Evolutionary conservation across 1,284 basidiomycete genomes (phyloP), one percentile per base, ranked within the genome.

Genomic region (Agroathelia rolfsii): DNA sequence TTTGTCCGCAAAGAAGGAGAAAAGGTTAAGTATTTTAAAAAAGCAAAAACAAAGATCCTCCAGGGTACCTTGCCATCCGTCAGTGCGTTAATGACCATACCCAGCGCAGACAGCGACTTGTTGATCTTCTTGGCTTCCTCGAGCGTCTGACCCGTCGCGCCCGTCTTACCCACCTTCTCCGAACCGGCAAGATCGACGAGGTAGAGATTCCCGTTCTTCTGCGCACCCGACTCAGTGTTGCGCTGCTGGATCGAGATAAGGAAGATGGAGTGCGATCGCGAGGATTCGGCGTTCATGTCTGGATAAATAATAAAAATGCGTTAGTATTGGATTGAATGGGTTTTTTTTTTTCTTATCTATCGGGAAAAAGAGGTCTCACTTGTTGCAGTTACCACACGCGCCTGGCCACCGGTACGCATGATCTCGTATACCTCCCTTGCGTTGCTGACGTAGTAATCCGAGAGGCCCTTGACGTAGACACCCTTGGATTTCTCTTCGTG

Each of bases 51-150:
- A 13, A 18, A 20, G 21, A 34, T 25, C n/a, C 30, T 32, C 20
- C 9, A 32, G 29, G 17, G 31, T 43, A 84, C 92, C 74, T 96
- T 97, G 41, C 83, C 74, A 51, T 99, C 95, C 2, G 95, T 99
- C 40, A 99, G 66, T 3, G 94, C 87, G 50, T 99, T 99, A 58
- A 99, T 99, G 53, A 99, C 95, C 93, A 98, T 98, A 30, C 95
- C 95, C 41, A 99, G 74, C 8, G 95, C 94, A 13, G 92, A 96
- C 25, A 99, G 63, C 37, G 85, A 90, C 63, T 98, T 98, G 68
- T 99, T 99, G 64, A 99, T 99, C 72, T 98, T 99, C 73, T 99
- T 99, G 9, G 95, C 95, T 58, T 99, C 95, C 58, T 99, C 95
- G 9, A 99, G 65, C 20, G 95, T 98, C 58, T 98, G 95, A 2